Percentiles rank a stretch among this genome's conserved stretches.
phyloP scores from a whole-genome alignment of 75 land plant genomes.

The Azolla pinnata region DNA sequence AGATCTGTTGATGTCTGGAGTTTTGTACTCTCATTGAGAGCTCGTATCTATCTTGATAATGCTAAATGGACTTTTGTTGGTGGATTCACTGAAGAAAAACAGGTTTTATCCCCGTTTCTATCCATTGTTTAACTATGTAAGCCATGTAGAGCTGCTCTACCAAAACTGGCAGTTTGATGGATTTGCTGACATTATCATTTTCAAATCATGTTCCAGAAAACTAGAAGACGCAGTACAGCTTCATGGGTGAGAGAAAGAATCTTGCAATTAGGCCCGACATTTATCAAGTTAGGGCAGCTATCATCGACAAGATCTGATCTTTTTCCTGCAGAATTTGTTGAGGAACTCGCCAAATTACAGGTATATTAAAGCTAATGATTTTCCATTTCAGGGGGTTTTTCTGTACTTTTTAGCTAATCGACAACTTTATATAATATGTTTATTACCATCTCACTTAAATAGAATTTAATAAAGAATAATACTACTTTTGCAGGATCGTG shows the following conservation, averaged over 20 bases:
- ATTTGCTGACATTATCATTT: too few species aligned
- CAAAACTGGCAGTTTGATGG: too few species aligned
- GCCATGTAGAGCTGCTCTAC: too few species aligned
- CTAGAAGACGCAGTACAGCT: conserved; percentile 64
- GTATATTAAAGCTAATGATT: conserved; percentile 17
- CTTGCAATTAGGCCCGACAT: conserved; percentile 87
- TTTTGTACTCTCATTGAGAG: conserved; percentile 60
- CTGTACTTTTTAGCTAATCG: background rate
- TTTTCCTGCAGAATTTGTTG: conserved; percentile 85
- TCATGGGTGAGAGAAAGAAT: conserved; percentile 79
- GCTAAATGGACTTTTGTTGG: conserved; percentile 81
- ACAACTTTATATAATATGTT: background rate
- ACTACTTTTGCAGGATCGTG: conserved; percentile 59
- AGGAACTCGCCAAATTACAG: conserved; percentile 94
- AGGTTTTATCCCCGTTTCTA: conserved; percentile 57
- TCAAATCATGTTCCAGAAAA: conserved; percentile 28
- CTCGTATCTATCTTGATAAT: conserved; percentile 56
- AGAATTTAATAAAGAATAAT: background rate
- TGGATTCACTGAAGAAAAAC: conserved; percentile 78
- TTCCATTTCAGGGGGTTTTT: background rate
- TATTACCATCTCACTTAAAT: background rate
- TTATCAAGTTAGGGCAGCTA: conserved; percentile 88
- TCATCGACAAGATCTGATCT: conserved; percentile 93
- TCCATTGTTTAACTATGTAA: too few species aligned
- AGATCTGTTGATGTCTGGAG: conserved; percentile 85